Evolutionary conservation across 2,329 filamentous ascomycete genomes (phyloP).

Genomic region (Uncinocarpus reesii): DNA sequence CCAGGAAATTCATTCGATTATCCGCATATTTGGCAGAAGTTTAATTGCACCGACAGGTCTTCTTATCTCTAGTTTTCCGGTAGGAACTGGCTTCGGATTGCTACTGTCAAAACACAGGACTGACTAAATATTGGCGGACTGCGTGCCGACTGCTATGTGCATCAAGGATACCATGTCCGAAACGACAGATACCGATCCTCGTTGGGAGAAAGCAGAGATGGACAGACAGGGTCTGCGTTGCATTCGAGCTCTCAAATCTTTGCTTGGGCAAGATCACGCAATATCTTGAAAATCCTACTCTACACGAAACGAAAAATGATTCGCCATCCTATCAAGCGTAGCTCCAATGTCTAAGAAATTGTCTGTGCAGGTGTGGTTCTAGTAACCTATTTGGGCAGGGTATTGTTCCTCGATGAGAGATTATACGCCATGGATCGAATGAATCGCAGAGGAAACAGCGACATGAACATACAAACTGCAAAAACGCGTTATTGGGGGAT

Average conservation of each 20-base stretch:
- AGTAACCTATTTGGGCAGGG: too few relatives aligned
- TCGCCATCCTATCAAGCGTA: not conserved
- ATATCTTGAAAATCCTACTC: not conserved
- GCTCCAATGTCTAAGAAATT: not conserved
- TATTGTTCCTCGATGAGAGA: too few relatives aligned
- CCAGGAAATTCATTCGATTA: not conserved
- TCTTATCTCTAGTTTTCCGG: not conserved
- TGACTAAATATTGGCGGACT: too few relatives aligned
- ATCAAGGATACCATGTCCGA: constrained; percentile 1
- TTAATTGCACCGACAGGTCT: constrained; percentile 2
- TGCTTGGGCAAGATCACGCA: not conserved
- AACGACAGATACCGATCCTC: not conserved
- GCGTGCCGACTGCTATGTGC: not conserved
- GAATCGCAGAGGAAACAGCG: too few relatives aligned
- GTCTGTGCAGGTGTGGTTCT: too few relatives aligned
- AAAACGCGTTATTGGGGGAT: too few relatives aligned
- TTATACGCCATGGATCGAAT: too few relatives aligned
- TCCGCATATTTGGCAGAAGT: constrained; percentile 9
- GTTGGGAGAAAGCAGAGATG: not conserved
- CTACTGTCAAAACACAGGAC: too few relatives aligned
- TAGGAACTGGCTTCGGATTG: too few relatives aligned
- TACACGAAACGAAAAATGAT: not conserved
- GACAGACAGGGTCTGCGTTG: not conserved
- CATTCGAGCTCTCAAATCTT: not conserved
- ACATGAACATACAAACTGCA: too few relatives aligned